Conservation (phyloP, 371 early-diverging fungal genomes). For the Mortierella sp. region DNA sequence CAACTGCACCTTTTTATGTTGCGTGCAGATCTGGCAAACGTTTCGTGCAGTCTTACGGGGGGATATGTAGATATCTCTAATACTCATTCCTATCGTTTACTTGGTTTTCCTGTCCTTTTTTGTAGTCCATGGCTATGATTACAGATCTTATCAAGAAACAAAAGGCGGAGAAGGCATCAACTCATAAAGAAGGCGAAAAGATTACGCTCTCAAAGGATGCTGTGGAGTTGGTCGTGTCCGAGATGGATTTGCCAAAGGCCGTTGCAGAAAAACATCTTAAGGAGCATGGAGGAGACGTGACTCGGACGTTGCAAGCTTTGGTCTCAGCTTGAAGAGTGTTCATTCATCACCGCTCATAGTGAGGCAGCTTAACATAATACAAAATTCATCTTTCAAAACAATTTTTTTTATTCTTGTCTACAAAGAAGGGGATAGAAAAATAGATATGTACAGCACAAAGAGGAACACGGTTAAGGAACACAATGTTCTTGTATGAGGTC, state of each 20-base stretch:
- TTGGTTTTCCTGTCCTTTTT: neutral
- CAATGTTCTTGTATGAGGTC: too few species aligned
- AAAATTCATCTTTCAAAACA: neutral
- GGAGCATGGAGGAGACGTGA: conserved; percentile 46
- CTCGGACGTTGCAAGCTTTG: conserved; percentile 40
- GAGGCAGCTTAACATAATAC: too few species aligned
- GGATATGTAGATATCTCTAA: too few species aligned
- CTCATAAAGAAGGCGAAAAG: conserved; percentile 43
- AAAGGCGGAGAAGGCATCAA: conserved; percentile 42
- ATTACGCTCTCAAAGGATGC: conserved; percentile 40
- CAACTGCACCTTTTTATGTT: too few species aligned
- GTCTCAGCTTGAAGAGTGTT: conserved; percentile 15
- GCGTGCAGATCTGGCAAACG: too few species aligned
- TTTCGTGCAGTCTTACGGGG: too few species aligned
- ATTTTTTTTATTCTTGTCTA: neutral
- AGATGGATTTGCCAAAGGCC: conserved; percentile 45
- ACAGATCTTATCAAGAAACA: conserved; percentile 51
- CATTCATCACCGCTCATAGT: neutral
- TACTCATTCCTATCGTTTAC: neutral
- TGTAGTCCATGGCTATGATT: conserved; percentile 40
- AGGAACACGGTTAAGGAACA: neutral
- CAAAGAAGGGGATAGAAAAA: neutral
- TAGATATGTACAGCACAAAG: neutral
- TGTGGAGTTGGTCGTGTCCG: conserved; percentile 44
- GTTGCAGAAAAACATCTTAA: conserved; percentile 49